Base-by-base conservation (phyloP, 768 basidiomycete species). In the Leucogyrophana mollusca region DNA sequence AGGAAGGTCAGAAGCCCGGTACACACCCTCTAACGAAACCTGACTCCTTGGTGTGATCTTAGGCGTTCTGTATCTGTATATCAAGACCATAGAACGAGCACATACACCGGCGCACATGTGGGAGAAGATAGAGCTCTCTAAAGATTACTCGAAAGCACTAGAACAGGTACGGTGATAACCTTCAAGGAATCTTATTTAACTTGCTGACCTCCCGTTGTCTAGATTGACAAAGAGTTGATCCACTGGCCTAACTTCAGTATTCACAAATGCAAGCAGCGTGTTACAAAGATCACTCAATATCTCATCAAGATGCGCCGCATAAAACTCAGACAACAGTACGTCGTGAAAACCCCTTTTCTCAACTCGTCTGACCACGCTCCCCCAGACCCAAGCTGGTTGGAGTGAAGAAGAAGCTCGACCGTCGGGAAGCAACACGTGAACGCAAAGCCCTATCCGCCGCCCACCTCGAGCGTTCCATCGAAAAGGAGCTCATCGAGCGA, bases 251-350 rank as follows among this genome's bases (percentile, higher is more conserved):
- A 94, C 58, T 98, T 95, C 66, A 84, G 83, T 24, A 88, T 94
- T 44, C 96, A 97, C 74, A 98, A 97, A 72, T 98, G 96, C 80
- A 99, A 99, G 76, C 96, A 99, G 70, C 83, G 96, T 36, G 78
- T 97, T 23, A 99, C 96, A 9, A 99, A 98, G 73, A 97, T 99
- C 57, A 98, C 95, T 0, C 96, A 99, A 65, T 98, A 97, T 62
- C 81, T 99, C 53, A 97, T 98, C 67, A 94, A 96, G 74, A 96
- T 98, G 94, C 80, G 95, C 49, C 83, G 90, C 34, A 68, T 95
- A 51, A 89, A 89, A 55, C 74, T 94, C 46, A 83, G 87, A 14
- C 81, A 91, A 69, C 85, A 91, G 94, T 94, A 45, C 56, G 88
- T 72, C 20, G 49, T 34, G 32, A 21, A n/a, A n/a, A n/a, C n/a